These are phyloP conservation scores for Tephrocybe sp. DNA, from an alignment of 768 basidiomycete genomes.

Conservation along the genomic window DNA sequence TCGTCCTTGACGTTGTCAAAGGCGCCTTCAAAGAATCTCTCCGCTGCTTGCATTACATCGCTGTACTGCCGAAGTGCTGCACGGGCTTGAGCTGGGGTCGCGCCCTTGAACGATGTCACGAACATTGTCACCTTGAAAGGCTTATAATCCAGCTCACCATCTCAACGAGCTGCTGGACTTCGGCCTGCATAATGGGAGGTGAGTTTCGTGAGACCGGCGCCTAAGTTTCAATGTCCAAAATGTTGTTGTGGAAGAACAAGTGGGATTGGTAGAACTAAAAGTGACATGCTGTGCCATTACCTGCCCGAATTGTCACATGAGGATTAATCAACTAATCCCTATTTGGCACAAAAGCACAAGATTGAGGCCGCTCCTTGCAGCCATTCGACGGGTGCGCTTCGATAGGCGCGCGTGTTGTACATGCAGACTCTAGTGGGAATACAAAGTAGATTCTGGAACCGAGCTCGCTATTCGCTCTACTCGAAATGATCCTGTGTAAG, in stretches of 20 bases:
- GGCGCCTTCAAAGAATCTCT: constrained; percentile 80
- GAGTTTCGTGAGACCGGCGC: not conserved
- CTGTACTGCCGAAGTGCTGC: constrained; percentile 79
- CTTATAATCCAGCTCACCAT: constrained; percentile 28
- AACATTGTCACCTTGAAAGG: not conserved
- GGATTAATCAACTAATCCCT: too few species aligned
- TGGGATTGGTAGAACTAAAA: too few species aligned
- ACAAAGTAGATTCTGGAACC: too few species aligned
- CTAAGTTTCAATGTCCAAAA: not conserved
- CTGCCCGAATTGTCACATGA: too few species aligned
- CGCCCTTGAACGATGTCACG: constrained; percentile 54
- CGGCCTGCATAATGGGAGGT: constrained; percentile 40
- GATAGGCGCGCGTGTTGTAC: too few species aligned
- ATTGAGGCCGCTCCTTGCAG: too few species aligned
- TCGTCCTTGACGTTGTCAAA: constrained; percentile 72
- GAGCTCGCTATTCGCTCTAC: too few species aligned
- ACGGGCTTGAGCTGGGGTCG: constrained; percentile 76
- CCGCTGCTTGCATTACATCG: constrained; percentile 93
- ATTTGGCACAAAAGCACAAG: too few species aligned
- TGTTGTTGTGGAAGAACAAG: not conserved
- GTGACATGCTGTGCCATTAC: too few species aligned
- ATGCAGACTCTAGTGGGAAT: too few species aligned
- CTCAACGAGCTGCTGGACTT: constrained; percentile 60
- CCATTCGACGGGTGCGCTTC: too few species aligned
- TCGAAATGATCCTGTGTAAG: too few species aligned